Conservation (phyloP, 179 eudicot genomes). For the Heliamphora pulchella region DNA sequence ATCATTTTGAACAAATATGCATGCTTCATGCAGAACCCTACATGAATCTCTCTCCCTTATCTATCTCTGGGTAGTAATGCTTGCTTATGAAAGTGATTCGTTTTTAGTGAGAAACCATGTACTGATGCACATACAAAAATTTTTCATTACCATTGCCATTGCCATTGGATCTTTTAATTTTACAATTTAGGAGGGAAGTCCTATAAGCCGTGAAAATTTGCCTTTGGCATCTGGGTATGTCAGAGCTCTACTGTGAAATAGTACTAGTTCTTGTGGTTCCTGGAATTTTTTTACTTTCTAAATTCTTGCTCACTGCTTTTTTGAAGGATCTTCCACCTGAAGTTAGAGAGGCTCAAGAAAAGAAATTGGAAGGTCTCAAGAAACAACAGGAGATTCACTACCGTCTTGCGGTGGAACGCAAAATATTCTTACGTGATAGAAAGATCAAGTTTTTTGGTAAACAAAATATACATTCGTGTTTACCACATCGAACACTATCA, state of each 20-base stretch:
- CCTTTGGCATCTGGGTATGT: neutral
- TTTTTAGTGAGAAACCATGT: neutral
- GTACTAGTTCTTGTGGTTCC: neutral
- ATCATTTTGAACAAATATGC: no score
- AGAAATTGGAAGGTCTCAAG: constrained; percentile 73
- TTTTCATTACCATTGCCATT: neutral
- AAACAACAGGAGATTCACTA: constrained; percentile 66
- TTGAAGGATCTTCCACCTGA: constrained; percentile 76
- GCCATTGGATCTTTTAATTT: neutral
- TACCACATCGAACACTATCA: neutral
- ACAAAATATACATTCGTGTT: neutral
- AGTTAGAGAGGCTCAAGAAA: constrained; percentile 63
- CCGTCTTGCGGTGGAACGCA: constrained; percentile 69
- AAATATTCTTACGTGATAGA: constrained; percentile 60
- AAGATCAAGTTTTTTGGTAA: constrained; percentile 90
- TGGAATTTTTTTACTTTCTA: neutral
- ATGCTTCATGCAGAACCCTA: no score
- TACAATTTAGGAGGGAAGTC: neutral
- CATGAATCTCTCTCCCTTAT: no score
- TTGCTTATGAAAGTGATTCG: neutral
- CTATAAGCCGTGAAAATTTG: neutral
- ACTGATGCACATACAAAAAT: neutral
- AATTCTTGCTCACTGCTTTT: neutral
- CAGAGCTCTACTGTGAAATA: neutral
- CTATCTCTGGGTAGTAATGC: neutral